Evolutionary conservation across 1,139 yeast genomes (phyloP), one percentile per base, ranked within the genome.

Genomic region (Debaryomyces psychrophilus): DNA sequence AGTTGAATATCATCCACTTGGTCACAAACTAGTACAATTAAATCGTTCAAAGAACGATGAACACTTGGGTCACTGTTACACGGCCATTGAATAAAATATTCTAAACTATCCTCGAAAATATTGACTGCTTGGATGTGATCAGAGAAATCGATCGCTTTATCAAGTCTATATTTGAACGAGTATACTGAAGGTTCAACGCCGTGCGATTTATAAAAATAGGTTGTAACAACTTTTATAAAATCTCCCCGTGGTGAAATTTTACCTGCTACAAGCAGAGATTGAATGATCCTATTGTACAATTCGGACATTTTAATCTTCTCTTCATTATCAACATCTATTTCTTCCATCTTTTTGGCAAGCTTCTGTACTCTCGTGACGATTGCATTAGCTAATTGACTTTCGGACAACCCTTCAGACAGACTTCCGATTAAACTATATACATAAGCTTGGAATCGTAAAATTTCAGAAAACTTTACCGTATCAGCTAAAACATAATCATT

Each of bases 51-150:
- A 0, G 77, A 65, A 8, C 54, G 55, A 6, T 58, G 49, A 6
- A 68, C 52, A 0, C 61, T 46, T 1, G 77, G 77, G 41, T 70
- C 72, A 1, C 50, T 35, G 11, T 58, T 60, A 6, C 59, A 57
- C 3, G 64, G 50, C 79, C 79, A 75, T 26, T 64, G 60, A 2
- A 56, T 53, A 11, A 53, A 50, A 2, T 58, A 48, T 5, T 51
- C 50, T 9, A 68, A 42, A 51, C 77, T 70, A 40, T 67, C 66
- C 14, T 69, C 66, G 46, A 71, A 74, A 7, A 71, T 50, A 15
- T 62, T 50, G 14, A 62, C 46, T 1, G 78, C 77, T 23, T 45
- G 45, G 2, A 48, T 46, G 31, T 53, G 47, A 33, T 71, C 60
- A 9, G 54, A 45, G 1, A 31, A n/a, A 11, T 34, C 38, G 18